These are phyloP conservation scores for Xerocomellus intermedius DNA, from an alignment of 768 basidiomycete genomes.

Conservation along the genomic window DNA sequence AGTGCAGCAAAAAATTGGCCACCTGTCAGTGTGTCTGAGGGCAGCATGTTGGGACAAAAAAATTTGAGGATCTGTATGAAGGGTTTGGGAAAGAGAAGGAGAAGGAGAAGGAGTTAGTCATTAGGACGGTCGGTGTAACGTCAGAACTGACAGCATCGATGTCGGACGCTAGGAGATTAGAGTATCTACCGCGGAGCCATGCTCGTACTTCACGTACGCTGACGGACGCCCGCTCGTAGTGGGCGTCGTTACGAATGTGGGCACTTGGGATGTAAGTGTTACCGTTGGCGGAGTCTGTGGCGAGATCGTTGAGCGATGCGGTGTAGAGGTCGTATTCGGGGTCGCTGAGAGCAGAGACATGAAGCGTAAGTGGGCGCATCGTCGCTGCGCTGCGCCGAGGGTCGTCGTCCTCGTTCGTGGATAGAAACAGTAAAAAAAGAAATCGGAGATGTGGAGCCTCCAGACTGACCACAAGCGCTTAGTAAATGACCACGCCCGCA, in stretches of 20 bases:
- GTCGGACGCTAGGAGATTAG: conserved; percentile 45
- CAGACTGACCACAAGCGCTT: not conserved
- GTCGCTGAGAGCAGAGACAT: conserved; percentile 75
- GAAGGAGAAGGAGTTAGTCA: conserved; percentile 1
- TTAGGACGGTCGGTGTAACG: not conserved
- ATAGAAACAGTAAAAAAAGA: no score
- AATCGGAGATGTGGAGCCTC: not conserved
- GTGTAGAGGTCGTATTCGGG: conserved; percentile 71
- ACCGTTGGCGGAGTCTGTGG: conserved; percentile 34
- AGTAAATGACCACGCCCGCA: conserved; percentile 5
- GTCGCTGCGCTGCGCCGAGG: not conserved
- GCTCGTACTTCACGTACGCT: conserved; percentile 68
- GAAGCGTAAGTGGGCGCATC: conserved; percentile 67
- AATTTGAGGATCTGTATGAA: conserved; percentile 56
- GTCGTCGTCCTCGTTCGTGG: conserved; percentile 1
- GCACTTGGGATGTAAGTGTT: not conserved
- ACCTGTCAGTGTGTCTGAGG: conserved; percentile 54
- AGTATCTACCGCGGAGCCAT: conserved; percentile 73
- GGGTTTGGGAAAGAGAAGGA: not conserved
- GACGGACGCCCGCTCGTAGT: conserved; percentile 53
- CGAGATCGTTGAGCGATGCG: conserved; percentile 52
- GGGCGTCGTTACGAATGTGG: conserved; percentile 39
- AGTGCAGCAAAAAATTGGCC: conserved; percentile 78
- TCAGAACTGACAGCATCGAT: conserved; percentile 56
- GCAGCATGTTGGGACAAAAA: conserved; percentile 56